Evolutionary conservation across 805 yeast genomes (phyloP).

Genomic region (Saturnispora zaruensis): DNA sequence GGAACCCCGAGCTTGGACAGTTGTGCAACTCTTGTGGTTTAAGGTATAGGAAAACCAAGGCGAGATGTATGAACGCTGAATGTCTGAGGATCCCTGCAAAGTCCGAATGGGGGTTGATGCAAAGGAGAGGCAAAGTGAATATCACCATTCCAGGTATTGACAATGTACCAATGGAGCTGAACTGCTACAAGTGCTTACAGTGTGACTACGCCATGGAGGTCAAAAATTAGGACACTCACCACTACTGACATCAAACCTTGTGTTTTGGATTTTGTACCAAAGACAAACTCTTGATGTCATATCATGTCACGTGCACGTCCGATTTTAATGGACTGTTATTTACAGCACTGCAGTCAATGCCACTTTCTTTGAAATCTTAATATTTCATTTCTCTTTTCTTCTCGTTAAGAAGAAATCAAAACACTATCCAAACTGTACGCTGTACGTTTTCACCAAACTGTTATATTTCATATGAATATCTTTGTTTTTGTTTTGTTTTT

Average conservation of each 20-base stretch:
- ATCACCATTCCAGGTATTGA: slow-evolving; percentile 13
- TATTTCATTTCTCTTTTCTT: not conserved
- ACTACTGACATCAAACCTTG: not conserved
- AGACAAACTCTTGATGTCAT: not conserved
- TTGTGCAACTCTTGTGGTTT: slow-evolving; percentile 94
- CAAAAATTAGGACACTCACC: slow-evolving; percentile 11
- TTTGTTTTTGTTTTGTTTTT: not conserved
- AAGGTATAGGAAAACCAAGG: slow-evolving; percentile 88
- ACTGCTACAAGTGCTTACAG: slow-evolving; percentile 42
- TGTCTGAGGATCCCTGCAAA: slow-evolving; percentile 93
- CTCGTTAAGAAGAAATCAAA: not conserved
- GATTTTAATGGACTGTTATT: not conserved
- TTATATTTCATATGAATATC: not conserved
- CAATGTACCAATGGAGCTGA: slow-evolving; percentile 16
- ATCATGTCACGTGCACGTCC: not conserved
- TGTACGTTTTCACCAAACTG: not conserved
- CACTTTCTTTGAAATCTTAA: not conserved
- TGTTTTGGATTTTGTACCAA: slow-evolving; percentile 3
- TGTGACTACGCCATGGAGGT: slow-evolving; percentile 51
- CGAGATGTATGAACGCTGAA: slow-evolving; percentile 65
- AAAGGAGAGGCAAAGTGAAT: slow-evolving; percentile 48
- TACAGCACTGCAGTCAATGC: not conserved
- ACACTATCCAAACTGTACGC: not conserved
- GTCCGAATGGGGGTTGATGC: slow-evolving; percentile 90
- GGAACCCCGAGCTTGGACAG: slow-evolving; percentile 90